These are phyloP conservation scores for Mortierella sp. DNA, from an alignment of 371 early-diverging fungal species.

Conservation along the genomic window DNA sequence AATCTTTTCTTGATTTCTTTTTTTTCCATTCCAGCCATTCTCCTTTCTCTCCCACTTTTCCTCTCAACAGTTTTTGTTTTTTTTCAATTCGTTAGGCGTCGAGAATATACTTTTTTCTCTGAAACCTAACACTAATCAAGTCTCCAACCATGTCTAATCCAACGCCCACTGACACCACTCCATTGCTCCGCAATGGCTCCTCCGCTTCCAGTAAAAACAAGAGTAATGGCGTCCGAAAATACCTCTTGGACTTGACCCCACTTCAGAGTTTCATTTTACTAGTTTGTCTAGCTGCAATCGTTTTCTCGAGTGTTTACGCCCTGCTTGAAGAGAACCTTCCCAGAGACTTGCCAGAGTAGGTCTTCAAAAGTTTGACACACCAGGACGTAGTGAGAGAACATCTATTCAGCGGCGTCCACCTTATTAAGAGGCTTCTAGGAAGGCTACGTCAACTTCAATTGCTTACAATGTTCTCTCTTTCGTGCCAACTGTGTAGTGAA, in stretches of 20 bases:
- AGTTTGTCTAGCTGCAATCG: constrained; percentile 13
- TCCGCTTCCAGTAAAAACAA: neutral
- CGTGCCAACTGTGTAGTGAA: constrained; percentile 51
- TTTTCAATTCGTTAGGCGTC: neutral
- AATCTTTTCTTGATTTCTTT: neutral
- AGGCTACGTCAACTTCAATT: neutral
- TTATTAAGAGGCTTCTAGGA: too few relatives aligned
- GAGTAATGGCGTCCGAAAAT: constrained; percentile 23
- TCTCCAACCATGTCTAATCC: constrained; percentile 10
- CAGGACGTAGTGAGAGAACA: neutral
- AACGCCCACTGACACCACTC: constrained; percentile 31
- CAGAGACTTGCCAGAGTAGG: constrained; percentile 50
- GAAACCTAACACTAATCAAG: neutral
- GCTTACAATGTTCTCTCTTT: neutral
- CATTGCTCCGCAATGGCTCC: constrained; percentile 42
- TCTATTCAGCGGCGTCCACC: neutral
- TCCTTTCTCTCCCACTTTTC: neutral
- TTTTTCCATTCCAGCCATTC: neutral
- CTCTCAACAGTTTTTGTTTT: neutral
- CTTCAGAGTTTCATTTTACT: constrained; percentile 40
- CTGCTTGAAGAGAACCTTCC: constrained; percentile 42
- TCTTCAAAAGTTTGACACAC: neutral
- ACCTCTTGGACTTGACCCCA: constrained; percentile 35
- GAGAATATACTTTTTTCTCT: too few relatives aligned
- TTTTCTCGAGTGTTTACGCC: constrained; percentile 19